These are phyloP conservation scores for Plasmodium sp. DNA, from an alignment of 169 alveolate species.

Conservation along the genomic window DNA sequence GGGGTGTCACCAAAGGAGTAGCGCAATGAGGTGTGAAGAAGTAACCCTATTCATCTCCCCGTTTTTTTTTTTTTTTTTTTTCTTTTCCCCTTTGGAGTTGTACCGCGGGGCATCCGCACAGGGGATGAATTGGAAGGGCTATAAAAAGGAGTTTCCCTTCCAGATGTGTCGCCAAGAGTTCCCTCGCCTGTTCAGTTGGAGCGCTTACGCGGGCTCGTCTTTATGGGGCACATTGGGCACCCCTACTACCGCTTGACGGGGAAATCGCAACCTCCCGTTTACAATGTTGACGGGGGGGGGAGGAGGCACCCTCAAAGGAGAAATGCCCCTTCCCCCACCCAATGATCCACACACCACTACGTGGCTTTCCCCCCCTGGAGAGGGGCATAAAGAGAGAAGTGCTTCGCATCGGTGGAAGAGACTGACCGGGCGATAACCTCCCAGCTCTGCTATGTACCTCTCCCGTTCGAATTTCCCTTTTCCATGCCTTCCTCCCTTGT, in stretches of 20 bases:
- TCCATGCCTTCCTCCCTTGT: not conserved
- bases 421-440: not conserved
- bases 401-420: not conserved
- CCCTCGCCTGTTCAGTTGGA: not conserved
- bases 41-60: not conserved
- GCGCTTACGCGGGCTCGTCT: not conserved
- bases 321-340: not conserved
- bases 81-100: not conserved
- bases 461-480: not conserved
- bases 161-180: not conserved
- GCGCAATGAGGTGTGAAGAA: not conserved
- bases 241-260: not conserved
- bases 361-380: not conserved
- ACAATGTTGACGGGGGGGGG: not conserved
- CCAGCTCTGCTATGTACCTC: not conserved
- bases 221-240: not conserved
- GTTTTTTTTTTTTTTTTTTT: too few species aligned
- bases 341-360: not conserved
- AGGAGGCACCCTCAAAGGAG: too few species aligned
- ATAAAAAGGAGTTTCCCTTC: not conserved
- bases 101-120: not conserved
- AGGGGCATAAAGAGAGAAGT: not conserved
- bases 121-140: not conserved
- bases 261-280: not conserved
- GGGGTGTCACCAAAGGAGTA: not conserved